Evolutionary conservation across 2,329 filamentous ascomycete genomes (phyloP).

Genomic region (Hypoxylon sp.): DNA sequence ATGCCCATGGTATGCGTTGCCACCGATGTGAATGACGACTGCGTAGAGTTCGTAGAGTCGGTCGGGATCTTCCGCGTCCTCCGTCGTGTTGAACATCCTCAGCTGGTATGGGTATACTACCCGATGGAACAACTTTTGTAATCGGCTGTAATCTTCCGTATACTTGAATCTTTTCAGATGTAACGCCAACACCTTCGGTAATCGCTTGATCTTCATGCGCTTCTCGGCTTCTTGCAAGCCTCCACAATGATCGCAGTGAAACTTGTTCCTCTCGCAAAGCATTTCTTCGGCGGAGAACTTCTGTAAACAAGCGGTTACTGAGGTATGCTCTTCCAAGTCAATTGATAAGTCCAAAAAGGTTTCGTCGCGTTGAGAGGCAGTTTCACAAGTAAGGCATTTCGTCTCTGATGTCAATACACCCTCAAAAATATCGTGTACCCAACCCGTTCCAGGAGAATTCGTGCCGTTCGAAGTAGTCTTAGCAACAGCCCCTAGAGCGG

Average conservation of each 20-base stretch:
- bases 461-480: constrained; percentile 57
- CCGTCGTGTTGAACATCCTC: constrained; percentile 96
- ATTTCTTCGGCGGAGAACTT: constrained; percentile 99
- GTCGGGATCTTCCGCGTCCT: constrained; percentile 93
- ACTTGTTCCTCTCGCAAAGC: constrained; percentile 98
- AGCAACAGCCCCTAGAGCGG: constrained; percentile 57
- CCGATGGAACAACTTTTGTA: constrained; percentile 96
- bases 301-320: constrained; percentile 92
- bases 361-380: constrained; percentile 93
- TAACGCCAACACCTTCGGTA: constrained; percentile 90
- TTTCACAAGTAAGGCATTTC: constrained; percentile 95
- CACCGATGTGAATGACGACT: constrained; percentile 96
- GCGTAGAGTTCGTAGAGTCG: constrained; percentile 96
- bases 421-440: constrained; percentile 98
- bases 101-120: constrained; percentile 98
- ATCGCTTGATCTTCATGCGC: constrained; percentile 97
- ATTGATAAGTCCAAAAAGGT: constrained; percentile 96
- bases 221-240: constrained; percentile 98
- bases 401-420: constrained; percentile 96
- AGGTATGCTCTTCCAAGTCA: constrained; percentile 93
- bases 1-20: constrained; percentile 96
- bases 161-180: constrained; percentile 99
- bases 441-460: constrained; percentile 76
- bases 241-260: constrained; percentile 97
- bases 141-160: constrained; percentile 90